These are phyloP conservation scores for Phytophthora hybrid DNA, from an alignment of 352 stramenopile species.

Conservation along the genomic window DNA sequence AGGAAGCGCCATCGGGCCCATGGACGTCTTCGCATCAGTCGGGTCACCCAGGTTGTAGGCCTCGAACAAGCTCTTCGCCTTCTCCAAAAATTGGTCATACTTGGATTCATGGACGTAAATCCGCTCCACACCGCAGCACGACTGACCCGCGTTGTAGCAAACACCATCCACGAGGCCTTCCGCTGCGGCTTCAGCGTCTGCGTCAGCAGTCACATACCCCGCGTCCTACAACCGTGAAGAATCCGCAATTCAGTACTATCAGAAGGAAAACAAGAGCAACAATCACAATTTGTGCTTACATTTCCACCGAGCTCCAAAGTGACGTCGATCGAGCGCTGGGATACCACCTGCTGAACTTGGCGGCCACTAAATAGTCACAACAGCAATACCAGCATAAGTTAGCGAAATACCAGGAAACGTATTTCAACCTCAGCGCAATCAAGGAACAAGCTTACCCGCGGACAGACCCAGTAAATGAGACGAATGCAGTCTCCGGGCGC, in stretches of 20 bases:
- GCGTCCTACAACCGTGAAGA: slow-evolving; percentile 52
- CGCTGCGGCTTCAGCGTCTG: slow-evolving; percentile 69
- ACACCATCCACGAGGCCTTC: slow-evolving; percentile 81
- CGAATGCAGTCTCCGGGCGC: slow-evolving; percentile 71
- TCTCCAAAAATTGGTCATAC: slow-evolving; percentile 83
- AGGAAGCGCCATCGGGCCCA: slow-evolving; percentile 79
- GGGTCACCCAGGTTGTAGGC: slow-evolving; percentile 75
- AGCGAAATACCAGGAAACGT: not conserved
- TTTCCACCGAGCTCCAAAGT: slow-evolving; percentile 89
- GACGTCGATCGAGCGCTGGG: slow-evolving; percentile 77
- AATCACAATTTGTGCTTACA: slow-evolving; percentile 32
- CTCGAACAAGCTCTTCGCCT: slow-evolving; percentile 71
- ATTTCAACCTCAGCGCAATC: not conserved
- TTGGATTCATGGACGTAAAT: slow-evolving; percentile 88
- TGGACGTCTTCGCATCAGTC: slow-evolving; percentile 60
- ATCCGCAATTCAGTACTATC: not conserved
- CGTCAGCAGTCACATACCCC: slow-evolving; percentile 77
- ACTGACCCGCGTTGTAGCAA: slow-evolving; percentile 89
- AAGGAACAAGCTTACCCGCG: slow-evolving; percentile 49
- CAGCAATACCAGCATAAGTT: slow-evolving; percentile 2
- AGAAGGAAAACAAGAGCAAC: not conserved
- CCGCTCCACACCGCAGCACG: slow-evolving; percentile 84
- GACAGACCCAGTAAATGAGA: slow-evolving; percentile 89
- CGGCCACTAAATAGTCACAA: slow-evolving; percentile 53
- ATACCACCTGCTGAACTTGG: slow-evolving; percentile 66